phyloP scores from a whole-genome alignment of 1,284 basidiomycete species.

The Thecaphora thlaspeos region DNA sequence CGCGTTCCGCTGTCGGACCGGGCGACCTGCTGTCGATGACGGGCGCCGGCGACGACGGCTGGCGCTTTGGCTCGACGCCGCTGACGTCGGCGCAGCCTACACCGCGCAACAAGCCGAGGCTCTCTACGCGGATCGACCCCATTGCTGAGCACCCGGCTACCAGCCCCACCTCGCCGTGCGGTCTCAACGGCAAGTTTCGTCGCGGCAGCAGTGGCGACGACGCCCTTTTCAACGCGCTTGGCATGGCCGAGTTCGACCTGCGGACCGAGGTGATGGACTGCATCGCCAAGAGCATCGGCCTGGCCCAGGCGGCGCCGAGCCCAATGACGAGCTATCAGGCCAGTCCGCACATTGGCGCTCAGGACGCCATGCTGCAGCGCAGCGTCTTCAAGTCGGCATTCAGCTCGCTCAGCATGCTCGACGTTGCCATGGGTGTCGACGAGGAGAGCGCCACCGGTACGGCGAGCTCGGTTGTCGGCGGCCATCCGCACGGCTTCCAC shows the following conservation, averaged over 20 bases:
- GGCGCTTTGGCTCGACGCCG: conserved; percentile 17
- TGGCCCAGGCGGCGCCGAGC: conserved; percentile 69
- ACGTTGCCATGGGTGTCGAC: conserved; percentile 56
- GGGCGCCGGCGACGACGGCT: conserved; percentile 29
- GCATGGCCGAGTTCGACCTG: conserved; percentile 74
- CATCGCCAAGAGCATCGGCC: conserved; percentile 93
- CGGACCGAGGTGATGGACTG: conserved; percentile 93
- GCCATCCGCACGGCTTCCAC: conserved; percentile 24
- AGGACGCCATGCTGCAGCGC: conserved; percentile 32
- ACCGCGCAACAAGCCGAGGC: conserved; percentile 23
- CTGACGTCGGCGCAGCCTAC: conserved; percentile 30
- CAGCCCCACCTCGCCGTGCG: conserved; percentile 4
- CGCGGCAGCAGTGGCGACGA: conserved; percentile 13
- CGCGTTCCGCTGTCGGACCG: conserved; percentile 56
- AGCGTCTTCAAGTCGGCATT: conserved; percentile 74
- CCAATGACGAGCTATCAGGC: conserved; percentile 57
- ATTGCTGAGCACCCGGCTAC: conserved; percentile 11
- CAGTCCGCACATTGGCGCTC: conserved; percentile 39
- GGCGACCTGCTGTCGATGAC: conserved; percentile 64
- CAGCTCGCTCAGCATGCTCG: conserved; percentile 72
- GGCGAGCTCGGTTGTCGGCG: conserved; percentile 33
- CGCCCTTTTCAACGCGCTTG: conserved; percentile 14
- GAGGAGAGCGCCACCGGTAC: conserved; percentile 44
- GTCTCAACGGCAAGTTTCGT: conserved; percentile 5
- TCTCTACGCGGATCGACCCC: conserved; percentile 25